These are phyloP conservation scores for Phytophthora brassicae DNA, from an alignment of 352 stramenopile genomes.

Conservation along the genomic window DNA sequence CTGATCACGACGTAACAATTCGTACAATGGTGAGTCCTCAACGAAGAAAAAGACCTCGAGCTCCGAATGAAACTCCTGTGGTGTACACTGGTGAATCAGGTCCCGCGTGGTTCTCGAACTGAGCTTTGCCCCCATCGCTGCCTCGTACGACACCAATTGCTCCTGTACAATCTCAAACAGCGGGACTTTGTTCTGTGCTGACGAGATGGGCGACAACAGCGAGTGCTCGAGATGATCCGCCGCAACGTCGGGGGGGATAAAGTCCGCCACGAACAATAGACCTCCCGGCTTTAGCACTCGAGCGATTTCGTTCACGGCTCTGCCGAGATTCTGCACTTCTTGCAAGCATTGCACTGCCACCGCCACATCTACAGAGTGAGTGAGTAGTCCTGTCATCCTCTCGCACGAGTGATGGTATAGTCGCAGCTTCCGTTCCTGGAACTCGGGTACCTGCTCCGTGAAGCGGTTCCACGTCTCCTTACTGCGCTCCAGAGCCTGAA, in stretches of 20 bases:
- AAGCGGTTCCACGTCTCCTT: constrained; percentile 70
- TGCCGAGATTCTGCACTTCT: constrained; percentile 51
- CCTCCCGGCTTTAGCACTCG: constrained; percentile 65
- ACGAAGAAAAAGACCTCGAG: constrained; percentile 61
- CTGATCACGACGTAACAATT: constrained; percentile 45
- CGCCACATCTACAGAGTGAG: constrained; percentile 57
- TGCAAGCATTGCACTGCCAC: constrained; percentile 66
- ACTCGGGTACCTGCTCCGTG: constrained; percentile 33
- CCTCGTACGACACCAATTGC: constrained; percentile 47
- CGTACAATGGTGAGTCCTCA: constrained; percentile 44
- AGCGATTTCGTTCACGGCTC: constrained; percentile 51
- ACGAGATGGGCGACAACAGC: constrained; percentile 41
- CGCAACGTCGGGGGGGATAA: constrained; percentile 49
- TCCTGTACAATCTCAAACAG: constrained; percentile 55
- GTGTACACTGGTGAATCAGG: constrained; percentile 47
- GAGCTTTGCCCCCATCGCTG: constrained; percentile 41
- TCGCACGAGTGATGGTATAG: constrained; percentile 72
- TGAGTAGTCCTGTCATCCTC: constrained; percentile 52
- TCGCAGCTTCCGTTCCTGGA: constrained; percentile 42
- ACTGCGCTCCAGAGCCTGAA: constrained; percentile 62
- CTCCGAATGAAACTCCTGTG: constrained; percentile 50
- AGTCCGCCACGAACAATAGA: constrained; percentile 66
- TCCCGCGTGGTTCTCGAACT: constrained; percentile 35
- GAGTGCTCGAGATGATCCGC: constrained; percentile 42
- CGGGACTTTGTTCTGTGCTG: constrained; percentile 25